Evolutionary conservation across 2,329 filamentous ascomycete genomes (phyloP), one percentile per base, ranked within the genome.

Genomic region (Phyllosticta citribraziliensis): DNA sequence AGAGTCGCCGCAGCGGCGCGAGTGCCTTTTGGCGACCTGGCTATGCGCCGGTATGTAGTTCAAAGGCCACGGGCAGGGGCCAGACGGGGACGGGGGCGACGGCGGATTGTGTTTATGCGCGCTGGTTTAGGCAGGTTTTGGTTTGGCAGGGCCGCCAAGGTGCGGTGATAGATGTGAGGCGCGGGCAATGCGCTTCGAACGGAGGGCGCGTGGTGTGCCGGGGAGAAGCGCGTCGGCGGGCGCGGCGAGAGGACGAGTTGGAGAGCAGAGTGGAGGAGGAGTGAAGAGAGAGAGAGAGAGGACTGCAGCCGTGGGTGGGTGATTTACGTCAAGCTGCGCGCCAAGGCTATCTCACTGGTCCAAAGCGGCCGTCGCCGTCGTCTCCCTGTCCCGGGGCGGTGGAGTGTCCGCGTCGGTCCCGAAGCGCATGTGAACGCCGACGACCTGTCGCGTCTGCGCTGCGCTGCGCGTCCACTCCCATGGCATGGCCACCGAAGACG

Each of bases 401-500:
- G 22, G 22, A 22, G 22, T 22, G 22, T 22, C 27, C 27, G 27
- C 8, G 27, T 30, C 40, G 40, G 58, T 47, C 52, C 10, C 11
- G 58, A 24, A 22, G 53, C 53, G 56, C 58, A 60, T 60, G 58
- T 60, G 53, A 56, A 56, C 25, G 58, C 58, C 58, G 53, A 56
- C 58, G n/a, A 14, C 24, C 52, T 53, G 52, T n/a, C 22, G 22
- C 22, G 22, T 22, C 22, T 22, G 22, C 22, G 22, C 22, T 22
- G 22, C 22, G 22, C 22, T 22, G 22, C 22, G 22, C 22, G 22
- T 22, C 22, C 22, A 22, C 22, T 22, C 22, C 22, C 22, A 64
- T 66, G 67, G 65, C 64, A 70, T 70, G 67, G 65, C 70, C 60
- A 65, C 70, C 66, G 73, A 75, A 62, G 75, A 78, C 64, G 76